Percentiles rank a stretch among this genome's conserved stretches.
phyloP scores from a whole-genome alignment of 164 flowering plant genomes.

The Nymphaea thermarum region DNA sequence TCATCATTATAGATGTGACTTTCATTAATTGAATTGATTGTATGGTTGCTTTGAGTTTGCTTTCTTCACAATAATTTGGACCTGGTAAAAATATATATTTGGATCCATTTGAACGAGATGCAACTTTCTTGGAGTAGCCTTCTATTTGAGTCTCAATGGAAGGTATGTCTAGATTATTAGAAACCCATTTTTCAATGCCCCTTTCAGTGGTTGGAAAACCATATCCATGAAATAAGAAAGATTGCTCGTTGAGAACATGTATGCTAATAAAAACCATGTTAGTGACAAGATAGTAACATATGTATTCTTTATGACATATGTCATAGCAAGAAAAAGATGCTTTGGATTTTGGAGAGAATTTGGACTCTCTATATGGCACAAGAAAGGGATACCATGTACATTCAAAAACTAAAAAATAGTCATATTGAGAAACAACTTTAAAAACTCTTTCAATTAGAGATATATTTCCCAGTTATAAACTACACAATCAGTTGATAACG shows the following conservation, averaged over 20 bases:
- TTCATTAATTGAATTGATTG: too few species aligned
- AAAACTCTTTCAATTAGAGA: slow-evolving; percentile 3
- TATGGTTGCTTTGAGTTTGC: not conserved
- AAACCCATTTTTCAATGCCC: not conserved
- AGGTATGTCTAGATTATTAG: not conserved
- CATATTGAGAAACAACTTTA: not conserved
- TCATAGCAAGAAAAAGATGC: not conserved
- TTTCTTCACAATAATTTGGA: not conserved
- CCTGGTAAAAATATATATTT: not conserved
- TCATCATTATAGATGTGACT: too few species aligned
- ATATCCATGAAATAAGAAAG: not conserved
- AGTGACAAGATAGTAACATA: not conserved
- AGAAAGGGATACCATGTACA: not conserved
- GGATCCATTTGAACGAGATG: not conserved
- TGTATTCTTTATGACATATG: not conserved
- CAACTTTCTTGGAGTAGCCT: not conserved
- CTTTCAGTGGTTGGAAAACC: not conserved
- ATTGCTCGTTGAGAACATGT: not conserved
- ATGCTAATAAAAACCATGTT: not conserved
- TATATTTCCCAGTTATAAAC: not conserved
- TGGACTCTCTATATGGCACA: not conserved
- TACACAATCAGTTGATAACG: not conserved
- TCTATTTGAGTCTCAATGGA: not conserved
- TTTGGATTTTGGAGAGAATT: too few species aligned
- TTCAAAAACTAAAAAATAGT: not conserved